Conservation (phyloP, 306 rosid species). For the Dicorynia guianensis region DNA sequence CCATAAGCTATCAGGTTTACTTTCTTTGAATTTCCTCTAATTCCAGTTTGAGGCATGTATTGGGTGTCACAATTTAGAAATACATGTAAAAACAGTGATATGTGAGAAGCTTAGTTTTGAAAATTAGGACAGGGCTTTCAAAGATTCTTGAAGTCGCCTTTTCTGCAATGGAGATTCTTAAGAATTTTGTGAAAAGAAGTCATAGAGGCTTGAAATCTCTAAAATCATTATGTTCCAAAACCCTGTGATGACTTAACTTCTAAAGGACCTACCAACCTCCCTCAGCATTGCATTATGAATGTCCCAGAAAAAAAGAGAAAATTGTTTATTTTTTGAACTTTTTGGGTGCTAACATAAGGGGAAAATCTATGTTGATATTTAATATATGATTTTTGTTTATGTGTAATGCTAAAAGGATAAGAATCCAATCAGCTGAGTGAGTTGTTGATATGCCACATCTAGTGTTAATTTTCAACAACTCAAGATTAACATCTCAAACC, state of each 20-base stretch:
- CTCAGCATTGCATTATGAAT: neutral
- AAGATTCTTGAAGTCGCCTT: constrained; percentile 7
- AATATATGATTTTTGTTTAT: constrained; percentile 12
- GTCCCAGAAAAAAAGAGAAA: neutral
- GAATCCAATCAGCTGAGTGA: constrained; percentile 16
- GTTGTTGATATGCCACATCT: neutral
- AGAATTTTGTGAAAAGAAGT: constrained; percentile 10
- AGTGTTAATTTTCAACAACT: constrained; percentile 17
- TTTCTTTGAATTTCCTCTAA: constrained; percentile 28
- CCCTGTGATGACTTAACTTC: constrained; percentile 26
- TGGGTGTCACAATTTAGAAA: constrained; percentile 21
- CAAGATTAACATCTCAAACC: constrained; percentile 11
- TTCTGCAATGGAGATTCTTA: constrained; percentile 1
- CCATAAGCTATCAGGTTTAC: constrained; percentile 66
- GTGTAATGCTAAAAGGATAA: constrained; percentile 24
- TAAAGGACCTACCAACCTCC: constrained; percentile 9
- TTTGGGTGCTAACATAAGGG: constrained; percentile 7
- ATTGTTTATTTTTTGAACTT: neutral
- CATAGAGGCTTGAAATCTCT: neutral
- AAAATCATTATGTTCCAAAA: constrained; percentile 7
- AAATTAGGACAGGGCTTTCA: constrained; percentile 24
- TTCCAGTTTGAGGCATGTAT: constrained; percentile 36
- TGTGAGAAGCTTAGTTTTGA: constrained; percentile 17
- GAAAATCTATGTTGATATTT: neutral
- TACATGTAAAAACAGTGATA: constrained; percentile 30